Percentiles rank a stretch among this genome's conserved stretches.
These are phyloP conservation scores for Chenopodium formosanum DNA, from an alignment of 148 eudicot genomes.

Conservation along the genomic window DNA sequence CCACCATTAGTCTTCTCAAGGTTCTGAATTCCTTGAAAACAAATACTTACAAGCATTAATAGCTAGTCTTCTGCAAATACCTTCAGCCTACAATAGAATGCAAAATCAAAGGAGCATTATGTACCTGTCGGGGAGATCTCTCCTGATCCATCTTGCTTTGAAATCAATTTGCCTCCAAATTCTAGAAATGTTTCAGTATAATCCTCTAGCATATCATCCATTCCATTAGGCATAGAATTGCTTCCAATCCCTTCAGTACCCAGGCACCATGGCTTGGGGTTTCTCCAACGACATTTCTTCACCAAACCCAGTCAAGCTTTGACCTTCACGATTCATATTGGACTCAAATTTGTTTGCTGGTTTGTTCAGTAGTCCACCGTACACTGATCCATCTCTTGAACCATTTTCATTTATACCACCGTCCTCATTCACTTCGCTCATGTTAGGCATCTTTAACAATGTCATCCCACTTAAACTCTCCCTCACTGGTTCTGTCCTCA, in stretches of 20 bases:
- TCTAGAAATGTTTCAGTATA: constrained; percentile 31
- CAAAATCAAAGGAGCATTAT: too few relatives aligned
- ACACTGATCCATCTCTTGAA: constrained; percentile 15
- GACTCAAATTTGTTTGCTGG: constrained; percentile 3
- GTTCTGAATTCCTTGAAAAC: too few relatives aligned
- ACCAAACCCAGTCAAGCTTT: constrained; percentile 22
- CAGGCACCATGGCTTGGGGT: constrained; percentile 38
- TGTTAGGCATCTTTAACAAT: constrained; percentile 74
- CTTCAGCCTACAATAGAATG: too few relatives aligned
- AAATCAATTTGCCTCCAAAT: constrained; percentile 15
- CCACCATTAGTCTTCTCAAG: too few relatives aligned
- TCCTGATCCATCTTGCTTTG: constrained; percentile 29
- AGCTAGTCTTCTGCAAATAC: too few relatives aligned
- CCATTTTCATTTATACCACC: constrained; percentile 30
- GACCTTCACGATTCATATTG: constrained; percentile 5
- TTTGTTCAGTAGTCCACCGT: constrained; percentile 23
- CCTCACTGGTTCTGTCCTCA: constrained; percentile 58
- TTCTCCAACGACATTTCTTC: constrained; percentile 38
- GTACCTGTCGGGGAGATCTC: too few relatives aligned
- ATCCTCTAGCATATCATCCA: constrained; percentile 12
- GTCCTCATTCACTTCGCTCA: constrained; percentile 24
- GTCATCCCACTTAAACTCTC: constrained; percentile 77
- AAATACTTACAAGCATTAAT: too few relatives aligned
- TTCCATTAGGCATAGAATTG: constrained; percentile 22
- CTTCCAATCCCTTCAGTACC: constrained; percentile 27